Percentiles rank a stretch among this genome's conserved stretches.
These are phyloP conservation scores for Morella rubra DNA, from an alignment of 306 rosid species.

Conservation along the genomic window DNA sequence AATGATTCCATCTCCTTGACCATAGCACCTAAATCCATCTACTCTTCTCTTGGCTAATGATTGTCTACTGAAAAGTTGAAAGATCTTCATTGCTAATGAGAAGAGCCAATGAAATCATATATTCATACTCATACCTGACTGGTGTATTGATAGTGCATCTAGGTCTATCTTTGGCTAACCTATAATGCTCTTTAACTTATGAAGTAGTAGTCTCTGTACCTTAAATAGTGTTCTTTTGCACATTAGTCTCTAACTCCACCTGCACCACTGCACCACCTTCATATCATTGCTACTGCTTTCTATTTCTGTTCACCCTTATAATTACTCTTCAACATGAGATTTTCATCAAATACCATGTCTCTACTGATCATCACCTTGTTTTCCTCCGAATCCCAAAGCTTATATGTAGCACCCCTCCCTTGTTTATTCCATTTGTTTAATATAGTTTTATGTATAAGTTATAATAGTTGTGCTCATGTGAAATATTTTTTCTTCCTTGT, in stretches of 20 bases:
- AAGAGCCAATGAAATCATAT: not conserved
- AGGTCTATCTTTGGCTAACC: not conserved
- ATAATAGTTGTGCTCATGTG: too few relatives aligned
- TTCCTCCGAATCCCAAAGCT: not conserved
- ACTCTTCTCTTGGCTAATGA: not conserved
- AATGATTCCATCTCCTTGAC: not conserved
- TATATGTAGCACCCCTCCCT: too few relatives aligned
- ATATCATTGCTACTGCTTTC: not conserved
- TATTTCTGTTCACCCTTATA: too few relatives aligned
- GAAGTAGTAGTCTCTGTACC: not conserved
- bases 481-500: too few relatives aligned
- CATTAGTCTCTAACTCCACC: not conserved
- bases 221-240: not conserved
- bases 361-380: not conserved
- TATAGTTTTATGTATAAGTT: too few relatives aligned
- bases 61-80: not conserved
- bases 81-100: too few relatives aligned
- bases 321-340: not conserved
- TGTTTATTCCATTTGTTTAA: too few relatives aligned
- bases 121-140: not conserved
- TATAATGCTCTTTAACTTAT: not conserved
- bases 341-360: not conserved
- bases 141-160: not conserved
- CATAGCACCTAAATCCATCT: not conserved
- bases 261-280: not conserved